These are phyloP conservation scores for Aspergillus cejpii DNA, from an alignment of 2,329 filamentous ascomycete genomes.

Conservation along the genomic window DNA sequence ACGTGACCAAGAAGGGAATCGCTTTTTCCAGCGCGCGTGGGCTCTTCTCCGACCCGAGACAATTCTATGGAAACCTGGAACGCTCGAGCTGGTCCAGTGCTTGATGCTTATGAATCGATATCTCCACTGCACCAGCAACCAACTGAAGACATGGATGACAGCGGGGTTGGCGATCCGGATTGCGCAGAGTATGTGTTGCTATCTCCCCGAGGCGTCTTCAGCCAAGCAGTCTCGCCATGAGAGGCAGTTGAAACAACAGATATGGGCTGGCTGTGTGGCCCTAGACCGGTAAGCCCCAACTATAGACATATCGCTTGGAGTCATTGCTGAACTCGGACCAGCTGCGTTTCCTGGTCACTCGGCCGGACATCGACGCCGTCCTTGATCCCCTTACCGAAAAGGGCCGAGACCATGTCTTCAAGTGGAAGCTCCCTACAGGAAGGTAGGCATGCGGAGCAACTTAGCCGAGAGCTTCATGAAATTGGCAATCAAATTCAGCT, in stretches of 20 bases:
- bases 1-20: slow-evolving; percentile 11
- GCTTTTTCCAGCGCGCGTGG: slow-evolving; percentile 16
- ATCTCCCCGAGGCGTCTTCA: slow-evolving; percentile 1
- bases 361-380: slow-evolving; percentile 12
- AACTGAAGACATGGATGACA: slow-evolving; percentile 19
- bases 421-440: neutral
- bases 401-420: neutral
- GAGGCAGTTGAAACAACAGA: slow-evolving; percentile 7
- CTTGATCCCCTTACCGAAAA: slow-evolving; percentile 5
- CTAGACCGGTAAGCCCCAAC: slow-evolving; percentile 12
- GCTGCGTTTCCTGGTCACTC: slow-evolving; percentile 19
- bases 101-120: slow-evolving; percentile 19
- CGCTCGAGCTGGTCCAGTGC: slow-evolving; percentile 14
- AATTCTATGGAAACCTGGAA: slow-evolving; percentile 14
- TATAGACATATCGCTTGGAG: neutral
- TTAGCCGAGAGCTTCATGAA: slow-evolving; percentile 12
- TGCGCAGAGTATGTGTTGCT: slow-evolving; percentile 14
- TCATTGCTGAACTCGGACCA: neutral
- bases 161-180: slow-evolving; percentile 16
- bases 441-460: neutral
- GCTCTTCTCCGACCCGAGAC: slow-evolving; percentile 9
- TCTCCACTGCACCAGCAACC: slow-evolving; percentile 17
- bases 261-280: slow-evolving; percentile 16
- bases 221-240: neutral
- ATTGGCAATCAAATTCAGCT: slow-evolving; percentile 18